These are phyloP conservation scores for Saccharomyces hybrid DNA, from an alignment of 1,139 yeast genomes.

Conservation along the genomic window DNA sequence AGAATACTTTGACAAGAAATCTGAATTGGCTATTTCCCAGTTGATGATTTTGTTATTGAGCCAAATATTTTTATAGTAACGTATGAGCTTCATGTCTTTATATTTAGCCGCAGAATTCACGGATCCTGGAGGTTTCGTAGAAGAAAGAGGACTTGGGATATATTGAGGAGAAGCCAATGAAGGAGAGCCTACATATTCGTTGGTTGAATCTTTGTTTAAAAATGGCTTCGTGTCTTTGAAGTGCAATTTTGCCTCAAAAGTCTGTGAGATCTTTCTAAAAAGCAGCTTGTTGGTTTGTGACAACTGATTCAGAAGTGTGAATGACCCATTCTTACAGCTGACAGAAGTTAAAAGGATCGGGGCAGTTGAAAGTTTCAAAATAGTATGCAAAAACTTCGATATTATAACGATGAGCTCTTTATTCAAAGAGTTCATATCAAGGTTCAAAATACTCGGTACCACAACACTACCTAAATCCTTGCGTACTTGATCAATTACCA, in stretches of 20 bases:
- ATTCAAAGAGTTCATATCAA: constrained; percentile 10
- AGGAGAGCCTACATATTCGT: constrained; percentile 22
- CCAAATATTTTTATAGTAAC: constrained; percentile 32
- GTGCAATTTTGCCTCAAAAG: constrained; percentile 20
- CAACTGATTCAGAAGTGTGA: constrained; percentile 16
- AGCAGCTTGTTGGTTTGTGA: constrained; percentile 21
- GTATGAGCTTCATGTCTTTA: constrained; percentile 26
- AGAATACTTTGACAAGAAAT: constrained; percentile 24
- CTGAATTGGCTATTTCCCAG: constrained; percentile 24
- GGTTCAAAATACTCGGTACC: constrained; percentile 20
- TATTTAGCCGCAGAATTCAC: constrained; percentile 15
- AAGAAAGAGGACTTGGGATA: constrained; percentile 21
- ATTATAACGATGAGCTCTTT: constrained; percentile 22
- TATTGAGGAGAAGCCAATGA: constrained; percentile 29
- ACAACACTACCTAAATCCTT: constrained; percentile 21
- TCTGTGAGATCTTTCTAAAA: constrained; percentile 17
- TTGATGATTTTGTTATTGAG: constrained; percentile 27
- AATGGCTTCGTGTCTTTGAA: constrained; percentile 14
- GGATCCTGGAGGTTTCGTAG: constrained; percentile 16
- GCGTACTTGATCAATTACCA: constrained; percentile 25
- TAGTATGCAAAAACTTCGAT: constrained; percentile 24
- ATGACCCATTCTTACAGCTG: constrained; percentile 12
- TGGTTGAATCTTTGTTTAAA: constrained; percentile 10
- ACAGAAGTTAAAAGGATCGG: constrained; percentile 15
- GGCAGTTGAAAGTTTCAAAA: constrained; percentile 14